Evolutionary conservation across 106 monocot species (phyloP).

Genomic region (Dioscorea dumetorum): DNA sequence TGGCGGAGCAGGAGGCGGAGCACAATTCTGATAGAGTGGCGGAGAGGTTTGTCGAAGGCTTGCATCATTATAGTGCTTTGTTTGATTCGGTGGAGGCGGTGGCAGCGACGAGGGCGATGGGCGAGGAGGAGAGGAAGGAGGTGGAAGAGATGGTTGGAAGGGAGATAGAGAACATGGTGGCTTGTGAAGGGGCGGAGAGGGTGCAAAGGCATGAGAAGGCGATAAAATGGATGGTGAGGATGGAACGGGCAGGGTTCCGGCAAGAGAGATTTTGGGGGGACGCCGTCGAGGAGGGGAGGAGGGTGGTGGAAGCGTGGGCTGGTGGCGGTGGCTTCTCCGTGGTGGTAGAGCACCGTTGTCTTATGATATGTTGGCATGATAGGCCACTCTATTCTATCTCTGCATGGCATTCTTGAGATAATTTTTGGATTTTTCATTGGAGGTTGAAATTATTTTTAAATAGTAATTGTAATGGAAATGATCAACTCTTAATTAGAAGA

Average conservation of each 20-base stretch:
- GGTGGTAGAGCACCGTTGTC: not conserved
- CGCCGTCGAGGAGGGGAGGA: conserved; percentile 1
- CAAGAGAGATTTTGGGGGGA: not conserved
- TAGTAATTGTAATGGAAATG: not conserved
- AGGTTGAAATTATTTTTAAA: not conserved
- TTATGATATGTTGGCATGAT: not conserved
- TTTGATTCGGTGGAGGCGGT: conserved; percentile 7
- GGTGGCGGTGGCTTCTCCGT: not conserved
- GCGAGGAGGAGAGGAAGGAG: not conserved
- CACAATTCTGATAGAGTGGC: not conserved
- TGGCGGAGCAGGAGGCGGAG: conserved; percentile 15
- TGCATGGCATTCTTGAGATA: not conserved
- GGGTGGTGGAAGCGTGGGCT: not conserved
- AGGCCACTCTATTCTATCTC: not conserved
- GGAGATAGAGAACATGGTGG: conserved; percentile 9
- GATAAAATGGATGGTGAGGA: not conserved
- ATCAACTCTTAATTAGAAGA: not conserved
- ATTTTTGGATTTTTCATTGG: not conserved
- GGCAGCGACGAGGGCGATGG: not conserved
- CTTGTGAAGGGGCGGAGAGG: conserved; percentile 6
- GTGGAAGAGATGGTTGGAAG: conserved; percentile 7
- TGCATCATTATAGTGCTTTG: conserved; percentile 5
- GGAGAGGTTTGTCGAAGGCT: conserved; percentile 6
- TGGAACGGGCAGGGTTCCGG: not conserved
- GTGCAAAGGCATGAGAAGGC: conserved; percentile 6